These are phyloP conservation scores for Bathelium albidoporum DNA, from an alignment of 495 filamentous ascomycete genomes.

Conservation along the genomic window DNA sequence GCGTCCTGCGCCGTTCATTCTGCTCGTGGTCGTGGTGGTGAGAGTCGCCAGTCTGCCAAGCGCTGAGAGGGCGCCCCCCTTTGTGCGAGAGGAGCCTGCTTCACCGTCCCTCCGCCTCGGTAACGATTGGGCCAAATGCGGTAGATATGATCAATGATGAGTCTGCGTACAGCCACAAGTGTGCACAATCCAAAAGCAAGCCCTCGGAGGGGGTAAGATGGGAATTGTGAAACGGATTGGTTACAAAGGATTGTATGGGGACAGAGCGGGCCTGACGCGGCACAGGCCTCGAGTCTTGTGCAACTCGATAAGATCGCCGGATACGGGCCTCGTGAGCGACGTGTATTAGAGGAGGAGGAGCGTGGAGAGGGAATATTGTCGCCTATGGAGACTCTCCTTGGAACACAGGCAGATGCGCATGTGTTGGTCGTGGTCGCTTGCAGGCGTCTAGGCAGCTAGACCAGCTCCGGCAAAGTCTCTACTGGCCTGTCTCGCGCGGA, in stretches of 20 bases:
- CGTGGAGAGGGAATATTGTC: neutral
- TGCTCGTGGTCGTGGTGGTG: neutral
- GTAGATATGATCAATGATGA: neutral
- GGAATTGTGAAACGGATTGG: neutral
- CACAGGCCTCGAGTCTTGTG: slow-evolving; percentile 1
- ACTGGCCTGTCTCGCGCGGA: neutral
- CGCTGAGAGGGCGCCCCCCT: neutral
- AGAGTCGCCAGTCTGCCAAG: neutral
- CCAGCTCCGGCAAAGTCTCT: neutral
- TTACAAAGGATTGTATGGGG: slow-evolving; percentile 1
- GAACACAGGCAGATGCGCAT: neutral
- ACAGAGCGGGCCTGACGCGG: neutral
- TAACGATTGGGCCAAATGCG: neutral
- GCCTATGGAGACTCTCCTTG: neutral
- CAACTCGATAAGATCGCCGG: neutral
- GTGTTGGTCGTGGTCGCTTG: neutral
- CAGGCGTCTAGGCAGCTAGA: neutral
- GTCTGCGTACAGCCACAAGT: neutral
- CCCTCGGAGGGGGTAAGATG: neutral
- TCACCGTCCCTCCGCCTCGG: neutral
- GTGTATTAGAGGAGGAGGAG: neutral
- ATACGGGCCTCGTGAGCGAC: neutral
- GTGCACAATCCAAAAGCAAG: neutral
- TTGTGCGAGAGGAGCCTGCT: neutral
- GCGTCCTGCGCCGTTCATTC: slow-evolving; percentile 5